Evolutionary conservation across 1,139 yeast species (phyloP).

Genomic region (Diutina catenulata): DNA sequence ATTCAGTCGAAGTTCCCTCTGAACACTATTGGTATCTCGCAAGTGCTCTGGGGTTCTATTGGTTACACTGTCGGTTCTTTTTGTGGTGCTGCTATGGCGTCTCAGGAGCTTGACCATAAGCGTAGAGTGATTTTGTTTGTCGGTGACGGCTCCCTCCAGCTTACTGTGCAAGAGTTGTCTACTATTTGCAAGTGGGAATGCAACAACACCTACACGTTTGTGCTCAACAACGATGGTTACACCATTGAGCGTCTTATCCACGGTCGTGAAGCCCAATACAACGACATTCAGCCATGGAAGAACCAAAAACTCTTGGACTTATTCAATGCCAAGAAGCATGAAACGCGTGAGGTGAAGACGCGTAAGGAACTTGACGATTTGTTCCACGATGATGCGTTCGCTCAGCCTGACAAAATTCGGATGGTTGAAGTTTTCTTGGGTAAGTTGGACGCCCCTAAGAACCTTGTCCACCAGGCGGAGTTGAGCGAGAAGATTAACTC

Average conservation of each 20-base stretch:
- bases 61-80: conserved; percentile 84
- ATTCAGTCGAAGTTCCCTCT: conserved; percentile 69
- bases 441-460: conserved; percentile 70
- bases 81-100: conserved; percentile 77
- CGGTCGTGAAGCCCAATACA: conserved; percentile 65
- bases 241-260: conserved; percentile 84
- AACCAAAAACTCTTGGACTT: conserved; percentile 56
- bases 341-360: conserved; percentile 44
- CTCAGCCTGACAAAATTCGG: conserved; percentile 54
- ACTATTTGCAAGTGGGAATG: conserved; percentile 47
- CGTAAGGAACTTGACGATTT: conserved; percentile 57
- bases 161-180: conserved; percentile 80
- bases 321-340: conserved; percentile 58
- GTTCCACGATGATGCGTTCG: conserved; percentile 42
- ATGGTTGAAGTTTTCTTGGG: conserved; percentile 71
- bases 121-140: conserved; percentile 73
- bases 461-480: conserved; percentile 41
- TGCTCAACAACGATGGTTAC: conserved; percentile 79
- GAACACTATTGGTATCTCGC: conserved; percentile 67
- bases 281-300: conserved; percentile 77
- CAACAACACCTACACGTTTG: conserved; percentile 68
- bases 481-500: conserved; percentile 60
- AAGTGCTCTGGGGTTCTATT: conserved; percentile 85
- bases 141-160: conserved; percentile 86
- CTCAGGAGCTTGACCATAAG: conserved; percentile 56